Evolutionary conservation across 164 flowering plant genomes (phyloP).

Genomic region (Akebia trifoliata): DNA sequence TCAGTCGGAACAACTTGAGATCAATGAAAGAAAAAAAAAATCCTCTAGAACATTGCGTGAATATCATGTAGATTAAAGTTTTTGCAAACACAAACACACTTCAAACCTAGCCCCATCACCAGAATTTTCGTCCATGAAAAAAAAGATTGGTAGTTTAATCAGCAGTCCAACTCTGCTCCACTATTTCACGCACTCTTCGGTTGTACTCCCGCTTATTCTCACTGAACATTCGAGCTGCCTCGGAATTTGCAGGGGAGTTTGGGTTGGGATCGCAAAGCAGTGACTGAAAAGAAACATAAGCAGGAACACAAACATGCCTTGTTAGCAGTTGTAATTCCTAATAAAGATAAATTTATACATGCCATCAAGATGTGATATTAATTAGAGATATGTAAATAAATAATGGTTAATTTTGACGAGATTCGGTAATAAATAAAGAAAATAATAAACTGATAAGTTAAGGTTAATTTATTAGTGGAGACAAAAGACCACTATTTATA

Average conservation of each 20-base stretch:
- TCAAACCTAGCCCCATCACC: not conserved
- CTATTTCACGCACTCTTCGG: constrained; percentile 66
- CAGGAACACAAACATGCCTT: not conserved
- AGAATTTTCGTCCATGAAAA: not conserved
- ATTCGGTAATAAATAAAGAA: too few relatives aligned
- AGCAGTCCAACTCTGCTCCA: constrained; percentile 93
- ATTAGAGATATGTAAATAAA: too few relatives aligned
- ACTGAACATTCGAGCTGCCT: constrained; percentile 79
- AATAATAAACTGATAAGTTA: too few relatives aligned
- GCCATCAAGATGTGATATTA: too few relatives aligned
- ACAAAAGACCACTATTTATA: too few relatives aligned
- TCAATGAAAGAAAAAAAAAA: constrained; percentile 1
- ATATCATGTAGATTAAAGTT: constrained; percentile 1
- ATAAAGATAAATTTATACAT: too few relatives aligned
- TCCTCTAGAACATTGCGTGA: not conserved
- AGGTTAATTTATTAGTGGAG: too few relatives aligned
- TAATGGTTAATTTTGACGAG: too few relatives aligned
- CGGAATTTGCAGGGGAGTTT: constrained; percentile 84
- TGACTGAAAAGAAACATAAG: constrained; percentile 64
- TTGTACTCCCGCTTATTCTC: constrained; percentile 82
- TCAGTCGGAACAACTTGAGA: not conserved
- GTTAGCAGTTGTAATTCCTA: too few relatives aligned
- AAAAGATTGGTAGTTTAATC: constrained; percentile 25
- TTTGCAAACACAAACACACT: not conserved
- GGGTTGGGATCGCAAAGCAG: constrained; percentile 85